Percentiles rank a stretch among this genome's conserved stretches.
Conservation (phyloP, 306 rosid genomes). For the Calophaca sinica region DNA sequence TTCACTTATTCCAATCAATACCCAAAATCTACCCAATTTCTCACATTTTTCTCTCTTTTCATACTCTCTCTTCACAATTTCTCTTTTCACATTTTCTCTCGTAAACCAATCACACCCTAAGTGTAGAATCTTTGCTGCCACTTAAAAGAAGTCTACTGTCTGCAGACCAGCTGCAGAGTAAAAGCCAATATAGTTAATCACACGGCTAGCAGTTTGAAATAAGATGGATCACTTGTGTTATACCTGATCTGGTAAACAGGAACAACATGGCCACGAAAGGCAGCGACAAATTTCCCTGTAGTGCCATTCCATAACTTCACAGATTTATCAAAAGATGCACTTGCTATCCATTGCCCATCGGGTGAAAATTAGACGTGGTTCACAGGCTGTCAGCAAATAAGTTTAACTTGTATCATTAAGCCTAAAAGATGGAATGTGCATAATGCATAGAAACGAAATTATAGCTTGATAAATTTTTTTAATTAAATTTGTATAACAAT, state of each 20-base stretch:
- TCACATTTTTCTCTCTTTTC: too few species aligned
- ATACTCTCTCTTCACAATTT: too few species aligned
- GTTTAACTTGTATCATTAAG: conserved; percentile 27
- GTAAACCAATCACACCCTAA: too few species aligned
- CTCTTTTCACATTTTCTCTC: too few species aligned
- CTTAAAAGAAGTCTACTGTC: conserved; percentile 95
- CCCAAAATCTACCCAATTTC: too few species aligned
- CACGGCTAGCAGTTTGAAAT: conserved; percentile 18
- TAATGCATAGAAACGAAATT: background rate
- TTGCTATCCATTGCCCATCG: conserved; percentile 98
- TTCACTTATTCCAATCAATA: too few species aligned
- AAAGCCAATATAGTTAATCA: conserved; percentile 40
- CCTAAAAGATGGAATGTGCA: conserved; percentile 24
- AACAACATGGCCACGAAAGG: conserved; percentile 92
- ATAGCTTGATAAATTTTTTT: conserved; percentile 16
- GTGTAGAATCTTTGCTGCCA: conserved; percentile 93
- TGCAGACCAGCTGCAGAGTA: conserved; percentile 87
- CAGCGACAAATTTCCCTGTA: conserved; percentile 83
- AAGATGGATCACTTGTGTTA: conserved; percentile 2
- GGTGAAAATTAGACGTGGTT: conserved; percentile 95
- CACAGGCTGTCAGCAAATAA: conserved; percentile 69
- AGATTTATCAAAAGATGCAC: conserved; percentile 95
- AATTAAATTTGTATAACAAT: background rate
- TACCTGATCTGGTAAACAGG: conserved; percentile 96
- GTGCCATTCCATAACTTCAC: conserved; percentile 90